Evolutionary conservation across 2,329 filamentous ascomycete genomes (phyloP), one percentile per base, ranked within the genome.

Genomic region (Fusarium oxysporum): DNA sequence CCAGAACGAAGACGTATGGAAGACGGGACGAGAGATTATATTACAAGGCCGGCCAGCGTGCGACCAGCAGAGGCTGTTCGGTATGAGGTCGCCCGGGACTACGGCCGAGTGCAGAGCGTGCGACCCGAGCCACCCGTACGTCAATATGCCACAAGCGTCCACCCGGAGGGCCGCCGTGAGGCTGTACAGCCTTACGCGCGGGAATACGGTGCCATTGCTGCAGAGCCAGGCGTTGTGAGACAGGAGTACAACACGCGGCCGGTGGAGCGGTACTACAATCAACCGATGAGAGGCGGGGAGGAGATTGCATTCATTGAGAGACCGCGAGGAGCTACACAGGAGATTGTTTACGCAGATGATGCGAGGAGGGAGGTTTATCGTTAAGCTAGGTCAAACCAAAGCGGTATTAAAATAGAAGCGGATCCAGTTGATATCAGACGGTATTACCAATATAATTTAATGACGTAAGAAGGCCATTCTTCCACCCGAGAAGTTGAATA

Each of bases 41-140:
- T 87, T 45, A 76, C 87, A 45, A 84, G 90, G 63, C 84, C 89
- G 37, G 79, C 88, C 32, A 92, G 90, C 78, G 87, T 89, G 38
- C 87, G 90, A 51, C 90, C 91, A 25, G 79, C 81, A 47, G 87
- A 87, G 53, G 64, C 81, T 60, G 69, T 83, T 37, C 81, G 83
- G 41, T 86, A 85, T 68, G 83, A 85, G 57, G 72, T 83, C 19
- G 78, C 81, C 30, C 74, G 78, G 61, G 82, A 84, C 35, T 87
- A 87, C 72, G 80, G 82, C 32, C 82, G 85, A 70, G 78, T 86
- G 64, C 82, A 85, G 44, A 86, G 84, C 70, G 79, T 81, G 48
- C 82, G 83, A 43, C 82, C 84, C 23, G 82, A 84, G 35, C 75
- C 71, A 28, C 60, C 76, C 25, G 60, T 72, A 37, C 76, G 74